Evolutionary conservation across 139 green algal species (phyloP).

Genomic region (Helicosporidium sp.): DNA sequence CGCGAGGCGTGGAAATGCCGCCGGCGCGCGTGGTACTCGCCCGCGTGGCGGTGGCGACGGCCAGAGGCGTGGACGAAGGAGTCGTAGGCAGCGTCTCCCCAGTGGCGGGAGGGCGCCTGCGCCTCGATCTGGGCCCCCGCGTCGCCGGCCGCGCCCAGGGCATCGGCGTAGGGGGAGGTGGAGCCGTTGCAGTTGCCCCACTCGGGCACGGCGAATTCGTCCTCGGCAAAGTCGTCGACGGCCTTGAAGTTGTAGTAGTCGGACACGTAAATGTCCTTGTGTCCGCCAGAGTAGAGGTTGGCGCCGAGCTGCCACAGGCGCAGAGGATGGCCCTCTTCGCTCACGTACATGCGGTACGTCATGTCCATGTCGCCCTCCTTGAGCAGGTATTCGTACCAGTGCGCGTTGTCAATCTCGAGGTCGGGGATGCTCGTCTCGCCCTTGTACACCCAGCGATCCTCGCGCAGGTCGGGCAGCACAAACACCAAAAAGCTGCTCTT

Average conservation of each 20-base stretch:
- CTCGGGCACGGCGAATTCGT: constrained; percentile 10
- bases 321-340: not conserved
- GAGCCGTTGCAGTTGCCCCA: constrained; percentile 1
- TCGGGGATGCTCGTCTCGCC: constrained; percentile 2
- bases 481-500: constrained; percentile 4
- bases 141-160: too few species aligned
- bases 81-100: constrained; percentile 21
- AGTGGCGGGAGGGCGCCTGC: constrained; percentile 11
- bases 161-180: not conserved
- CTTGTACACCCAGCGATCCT: constrained; percentile 20
- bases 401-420: not conserved
- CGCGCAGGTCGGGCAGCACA: constrained; percentile 24
- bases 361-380: not conserved
- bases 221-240: constrained; percentile 1
- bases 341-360: not conserved
- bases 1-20: constrained; percentile 12
- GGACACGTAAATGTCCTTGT: constrained; percentile 28
- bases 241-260: constrained; percentile 16
- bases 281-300: constrained; percentile 27
- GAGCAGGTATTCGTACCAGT: not conserved
- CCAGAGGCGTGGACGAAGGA: constrained; percentile 17
- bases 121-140: not conserved
- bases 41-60: constrained; percentile 13
- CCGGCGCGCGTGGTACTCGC: constrained; percentile 16
- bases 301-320: constrained; percentile 11